A percentile compares a stretch with the other conserved stretches of the same genome.
Evolutionary conservation across 352 stramenopile genomes (phyloP).

Genomic region (Phytophthora constricta): DNA sequence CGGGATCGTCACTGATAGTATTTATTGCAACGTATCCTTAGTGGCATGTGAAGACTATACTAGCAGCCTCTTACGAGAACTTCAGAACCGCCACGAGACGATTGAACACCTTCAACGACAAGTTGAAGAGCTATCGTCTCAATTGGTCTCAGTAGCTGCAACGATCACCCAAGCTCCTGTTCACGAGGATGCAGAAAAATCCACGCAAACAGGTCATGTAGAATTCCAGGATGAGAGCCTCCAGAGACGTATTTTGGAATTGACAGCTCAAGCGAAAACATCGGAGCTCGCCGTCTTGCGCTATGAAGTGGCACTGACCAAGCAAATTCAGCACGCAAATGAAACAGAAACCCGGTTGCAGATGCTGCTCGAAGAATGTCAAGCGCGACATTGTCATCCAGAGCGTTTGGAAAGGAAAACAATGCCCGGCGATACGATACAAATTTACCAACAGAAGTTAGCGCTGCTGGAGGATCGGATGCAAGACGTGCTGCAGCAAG

Average conservation of each 20-base stretch:
- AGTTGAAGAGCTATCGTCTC: constrained; percentile 13
- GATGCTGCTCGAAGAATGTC: constrained; percentile 57
- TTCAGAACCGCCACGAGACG: constrained; percentile 1
- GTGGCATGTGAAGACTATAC: constrained; percentile 28
- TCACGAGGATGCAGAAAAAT: constrained; percentile 7
- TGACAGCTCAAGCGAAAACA: constrained; percentile 45
- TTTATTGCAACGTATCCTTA: constrained; percentile 2
- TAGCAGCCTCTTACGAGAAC: constrained; percentile 12
- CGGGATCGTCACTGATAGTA: neutral
- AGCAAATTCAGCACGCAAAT: constrained; percentile 33
- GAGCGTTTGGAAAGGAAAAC: too few species aligned
- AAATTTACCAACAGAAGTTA: constrained; percentile 55
- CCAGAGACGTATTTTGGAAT: constrained; percentile 30
- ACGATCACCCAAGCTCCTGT: neutral
- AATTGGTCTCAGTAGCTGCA: neutral
- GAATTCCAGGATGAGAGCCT: constrained; percentile 12
- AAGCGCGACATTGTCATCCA: neutral
- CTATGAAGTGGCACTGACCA: constrained; percentile 45
- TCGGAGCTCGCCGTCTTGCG: constrained; percentile 45
- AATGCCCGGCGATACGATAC: constrained; percentile 16
- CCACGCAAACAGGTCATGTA: constrained; percentile 1
- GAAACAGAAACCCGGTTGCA: constrained; percentile 40
- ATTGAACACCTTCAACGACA: constrained; percentile 17
- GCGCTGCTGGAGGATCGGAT: constrained; percentile 55
- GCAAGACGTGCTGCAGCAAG: constrained; percentile 57